Base-by-base conservation (phyloP, 305 asterid genomes). In the Solanum aculeatissimum region DNA sequence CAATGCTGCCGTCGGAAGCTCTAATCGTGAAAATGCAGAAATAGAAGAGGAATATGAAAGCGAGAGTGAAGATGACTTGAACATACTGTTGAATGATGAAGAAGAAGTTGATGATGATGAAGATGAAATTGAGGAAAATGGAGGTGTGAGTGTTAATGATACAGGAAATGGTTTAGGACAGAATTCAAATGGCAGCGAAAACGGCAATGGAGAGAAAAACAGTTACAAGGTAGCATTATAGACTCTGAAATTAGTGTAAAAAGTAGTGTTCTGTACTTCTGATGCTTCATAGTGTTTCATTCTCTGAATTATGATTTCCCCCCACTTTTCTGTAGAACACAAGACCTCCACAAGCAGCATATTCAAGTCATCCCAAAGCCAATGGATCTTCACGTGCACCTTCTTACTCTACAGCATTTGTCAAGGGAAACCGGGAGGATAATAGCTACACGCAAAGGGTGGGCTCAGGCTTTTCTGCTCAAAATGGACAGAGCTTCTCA, bases 81-180 rank as follows among this genome's bases (percentile, higher is more conserved):
- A 89, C 58, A 88, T 89, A 38, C 86, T 91, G 51, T 84, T 89
- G 89, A 87, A 90, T 88, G 89, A 84, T 53, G 83, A 85, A n/a
- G 35, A 51, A 19, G 54, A 38, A n/a, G 55, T 60, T 65, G 89
- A 15, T 68, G 84, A 51, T 35, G 23, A 42, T 27, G 57, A 83
- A 3, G 70, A n/a, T 18, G 85, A 45, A 62, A 27, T 10, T 68
- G 60, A 19, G 32, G 80, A 63, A 55, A 66, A 29, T 25, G 27
- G 14, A 27, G 78, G 49, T 70, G 40, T 40, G 1, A n/a, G 23
- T 35, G 47, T 4, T 27, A 15, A 13, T 49, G 85, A 65, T 38
- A 32, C 49, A 42, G 9, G 45, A 38, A 72, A 77, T 84, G 82
- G 9, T 29, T 54, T 54, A 16, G 62, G 43, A 40, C 81, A 68